These are phyloP conservation scores for Suillus discolor DNA, from an alignment of 768 basidiomycete species.

Conservation along the genomic window DNA sequence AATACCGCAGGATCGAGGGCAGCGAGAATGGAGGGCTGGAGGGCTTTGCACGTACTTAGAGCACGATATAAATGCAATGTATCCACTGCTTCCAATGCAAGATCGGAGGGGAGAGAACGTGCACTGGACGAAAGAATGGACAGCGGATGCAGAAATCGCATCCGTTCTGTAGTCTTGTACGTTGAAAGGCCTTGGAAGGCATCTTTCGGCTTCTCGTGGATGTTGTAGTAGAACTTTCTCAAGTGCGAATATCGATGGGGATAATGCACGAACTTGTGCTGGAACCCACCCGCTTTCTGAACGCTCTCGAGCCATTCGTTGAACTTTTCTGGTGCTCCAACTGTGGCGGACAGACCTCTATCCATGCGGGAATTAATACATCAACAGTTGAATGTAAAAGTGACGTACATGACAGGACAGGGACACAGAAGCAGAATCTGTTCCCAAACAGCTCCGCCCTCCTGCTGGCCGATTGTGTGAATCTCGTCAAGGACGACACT, in stretches of 20 bases:
- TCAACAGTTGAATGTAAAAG: background rate
- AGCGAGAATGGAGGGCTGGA: conserved; percentile 24
- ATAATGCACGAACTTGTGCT: conserved; percentile 62
- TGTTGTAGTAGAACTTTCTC: conserved; percentile 63
- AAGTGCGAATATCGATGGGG: conserved; percentile 75
- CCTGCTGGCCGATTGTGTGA: conserved; percentile 71
- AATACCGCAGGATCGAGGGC: conserved; percentile 45
- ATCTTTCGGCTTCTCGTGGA: conserved; percentile 22
- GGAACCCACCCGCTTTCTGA: conserved; percentile 58
- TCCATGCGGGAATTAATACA: background rate
- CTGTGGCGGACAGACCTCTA: conserved; percentile 73
- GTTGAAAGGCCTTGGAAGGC: conserved; percentile 40
- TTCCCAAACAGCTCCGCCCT: conserved; percentile 73
- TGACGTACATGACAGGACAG: conserved; percentile 67
- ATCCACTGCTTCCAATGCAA: conserved; percentile 64
- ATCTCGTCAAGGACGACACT: conserved; percentile 64
- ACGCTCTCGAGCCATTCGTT: conserved; percentile 66
- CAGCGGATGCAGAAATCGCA: conserved; percentile 66
- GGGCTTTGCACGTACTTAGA: conserved; percentile 32
- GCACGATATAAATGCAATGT: conserved; percentile 53
- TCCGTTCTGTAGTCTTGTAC: conserved; percentile 40
- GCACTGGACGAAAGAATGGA: conserved; percentile 57
- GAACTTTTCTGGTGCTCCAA: conserved; percentile 66
- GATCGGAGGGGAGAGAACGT: conserved; percentile 56
- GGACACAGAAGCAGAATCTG: conserved; percentile 72